These are phyloP conservation scores for Mucor mucedo DNA, from an alignment of 371 early-diverging fungal genomes.

Conservation along the genomic window DNA sequence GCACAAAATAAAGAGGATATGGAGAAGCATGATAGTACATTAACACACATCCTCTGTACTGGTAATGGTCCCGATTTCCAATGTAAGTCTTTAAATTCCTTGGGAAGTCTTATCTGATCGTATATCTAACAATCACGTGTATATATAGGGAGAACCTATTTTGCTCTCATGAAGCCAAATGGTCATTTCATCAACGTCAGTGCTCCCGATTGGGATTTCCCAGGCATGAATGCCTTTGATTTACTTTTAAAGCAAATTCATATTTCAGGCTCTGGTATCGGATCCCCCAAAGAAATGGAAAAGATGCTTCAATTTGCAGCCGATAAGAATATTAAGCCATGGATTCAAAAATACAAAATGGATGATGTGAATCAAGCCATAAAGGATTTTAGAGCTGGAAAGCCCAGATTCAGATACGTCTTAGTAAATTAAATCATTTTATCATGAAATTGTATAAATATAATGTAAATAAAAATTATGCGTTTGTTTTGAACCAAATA, in stretches of 20 bases:
- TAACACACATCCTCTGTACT: slow-evolving; percentile 46
- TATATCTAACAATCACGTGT: slow-evolving; percentile 28
- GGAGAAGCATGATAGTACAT: slow-evolving; percentile 46
- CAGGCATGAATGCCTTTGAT: slow-evolving; percentile 2
- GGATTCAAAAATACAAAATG: slow-evolving; percentile 64
- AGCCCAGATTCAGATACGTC: slow-evolving; percentile 69
- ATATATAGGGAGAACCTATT: slow-evolving; percentile 31
- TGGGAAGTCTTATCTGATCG: background rate
- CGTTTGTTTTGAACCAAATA: too few species aligned
- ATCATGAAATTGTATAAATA: background rate
- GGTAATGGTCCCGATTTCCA: slow-evolving; percentile 18
- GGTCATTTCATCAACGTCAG: slow-evolving; percentile 63
- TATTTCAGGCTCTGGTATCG: slow-evolving; percentile 69
- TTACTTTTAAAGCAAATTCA: slow-evolving; percentile 35
- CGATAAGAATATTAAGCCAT: slow-evolving; percentile 62
- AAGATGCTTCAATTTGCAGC: slow-evolving; percentile 74
- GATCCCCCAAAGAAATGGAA: slow-evolving; percentile 47
- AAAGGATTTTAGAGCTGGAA: slow-evolving; percentile 58
- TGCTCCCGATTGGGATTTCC: slow-evolving; percentile 54
- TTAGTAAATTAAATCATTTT: slow-evolving; percentile 35
- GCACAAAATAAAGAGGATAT: slow-evolving; percentile 45
- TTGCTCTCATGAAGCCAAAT: slow-evolving; percentile 46
- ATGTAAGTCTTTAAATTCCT: slow-evolving; percentile 7
- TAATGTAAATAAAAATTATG: too few species aligned
- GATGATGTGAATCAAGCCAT: slow-evolving; percentile 62